Base-by-base conservation (phyloP, 768 basidiomycete species). In the Lactarius hengduanensis region DNA sequence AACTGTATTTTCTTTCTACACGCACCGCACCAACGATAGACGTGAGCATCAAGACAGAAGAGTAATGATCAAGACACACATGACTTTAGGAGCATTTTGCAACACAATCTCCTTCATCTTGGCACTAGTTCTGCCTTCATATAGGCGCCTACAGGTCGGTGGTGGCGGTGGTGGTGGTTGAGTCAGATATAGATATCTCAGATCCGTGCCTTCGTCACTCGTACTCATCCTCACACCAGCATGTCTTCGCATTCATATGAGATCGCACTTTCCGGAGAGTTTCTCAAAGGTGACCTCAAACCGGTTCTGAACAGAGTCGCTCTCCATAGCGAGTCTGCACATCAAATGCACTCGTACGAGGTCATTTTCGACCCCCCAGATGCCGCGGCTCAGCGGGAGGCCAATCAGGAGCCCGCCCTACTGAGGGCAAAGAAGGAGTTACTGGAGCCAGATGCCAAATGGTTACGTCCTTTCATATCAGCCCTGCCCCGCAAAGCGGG, bases 1-100 rank as follows among this genome's bases (percentile, higher is more conserved):
- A 98, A 99, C 81, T 98, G 97, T 38, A 99, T 84, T 76, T 92
- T 89, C 81, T 98, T 98, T 73, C 96, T 97, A 75, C 28, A 47
- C 43, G 34, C 54, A n/a, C 15, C 62, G 41, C 43, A n/a, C 15
- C 62, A 26, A 43, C 57, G 41, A 47, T 9, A 40, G 26, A 62
- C 8, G 30, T 41, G 38, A 43, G 62, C 10, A 22, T 34, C n/a
- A 32, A 28, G 34, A 60, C 34, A 38, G 8, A 45, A 22, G 47
- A 40, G 45, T 38, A 22, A 16, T 22, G 38, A 45, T 30, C 10
- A 22, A 45, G n/a, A 56, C 57, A 16, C 34, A 67, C 66, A 67
- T 67, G 62, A 67, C 66, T 67, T 67, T 67, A 32, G 66, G 66
- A 45, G 66, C 66, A 5, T 63, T 67, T 47, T 59, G 66, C 62